These are phyloP conservation scores for Marasmius sp. DNA, from an alignment of 1,284 basidiomycete species.

Conservation along the genomic window DNA sequence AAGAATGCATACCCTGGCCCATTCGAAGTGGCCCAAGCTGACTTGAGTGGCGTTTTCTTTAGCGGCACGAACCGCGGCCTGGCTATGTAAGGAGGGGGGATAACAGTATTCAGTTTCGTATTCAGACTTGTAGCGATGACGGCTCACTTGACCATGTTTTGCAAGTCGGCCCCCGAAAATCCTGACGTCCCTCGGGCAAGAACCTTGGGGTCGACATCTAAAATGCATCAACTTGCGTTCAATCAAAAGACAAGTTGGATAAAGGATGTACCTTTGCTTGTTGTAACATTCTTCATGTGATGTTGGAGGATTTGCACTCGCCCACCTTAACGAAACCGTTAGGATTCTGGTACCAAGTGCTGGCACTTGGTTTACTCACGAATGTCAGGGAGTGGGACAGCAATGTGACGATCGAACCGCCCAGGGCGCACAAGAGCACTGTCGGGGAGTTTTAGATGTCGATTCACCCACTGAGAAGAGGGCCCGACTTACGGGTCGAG, in stretches of 20 bases:
- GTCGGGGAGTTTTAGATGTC: constrained; percentile 16
- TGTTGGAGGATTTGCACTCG: constrained; percentile 88
- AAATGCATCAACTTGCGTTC: constrained; percentile 2
- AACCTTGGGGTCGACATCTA: constrained; percentile 79
- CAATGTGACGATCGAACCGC: constrained; percentile 89
- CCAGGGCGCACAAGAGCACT: constrained; percentile 92
- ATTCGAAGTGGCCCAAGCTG: constrained; percentile 85
- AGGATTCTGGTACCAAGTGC: too few relatives aligned
- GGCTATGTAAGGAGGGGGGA: constrained; percentile 35
- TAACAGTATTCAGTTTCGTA: not conserved
- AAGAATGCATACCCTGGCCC: constrained; percentile 72
- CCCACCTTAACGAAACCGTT: constrained; percentile 33
- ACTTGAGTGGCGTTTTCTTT: constrained; percentile 78
- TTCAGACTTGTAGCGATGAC: constrained; percentile 4
- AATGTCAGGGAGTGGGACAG: constrained; percentile 88
- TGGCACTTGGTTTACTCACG: constrained; percentile 29
- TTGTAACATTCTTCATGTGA: constrained; percentile 81
- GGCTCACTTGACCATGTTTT: constrained; percentile 89
- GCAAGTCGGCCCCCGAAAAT: constrained; percentile 89
- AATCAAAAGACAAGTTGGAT: constrained; percentile 4
- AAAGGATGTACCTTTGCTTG: constrained; percentile 50
- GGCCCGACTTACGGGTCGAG: constrained; percentile 70
- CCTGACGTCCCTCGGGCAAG: constrained; percentile 90
- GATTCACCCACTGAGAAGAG: not conserved
- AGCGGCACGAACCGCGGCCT: constrained; percentile 91